Percentiles rank a stretch among this genome's conserved stretches.
Evolutionary conservation across 768 basidiomycete genomes (phyloP).

Genomic region (Omphalotus guepiniiformis): DNA sequence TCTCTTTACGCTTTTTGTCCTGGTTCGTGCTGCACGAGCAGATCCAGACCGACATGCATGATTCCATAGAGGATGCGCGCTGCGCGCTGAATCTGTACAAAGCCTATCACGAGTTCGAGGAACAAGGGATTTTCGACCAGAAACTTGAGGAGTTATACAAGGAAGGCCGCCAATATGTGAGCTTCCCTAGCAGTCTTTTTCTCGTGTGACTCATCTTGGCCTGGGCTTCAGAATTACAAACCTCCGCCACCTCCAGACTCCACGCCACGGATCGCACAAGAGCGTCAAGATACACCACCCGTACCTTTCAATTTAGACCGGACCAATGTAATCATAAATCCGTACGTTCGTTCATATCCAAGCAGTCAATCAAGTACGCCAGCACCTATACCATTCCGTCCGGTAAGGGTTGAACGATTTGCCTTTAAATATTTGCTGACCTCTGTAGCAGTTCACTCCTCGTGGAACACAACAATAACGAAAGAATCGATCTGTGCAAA

Average conservation of each 20-base stretch:
- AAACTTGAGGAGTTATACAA: constrained; percentile 84
- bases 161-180: constrained; percentile 69
- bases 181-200: constrained; percentile 19
- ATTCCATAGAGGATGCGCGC: constrained; percentile 96
- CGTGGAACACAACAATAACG: no score
- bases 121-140: constrained; percentile 72
- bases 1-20: constrained; percentile 88
- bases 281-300: constrained; percentile 8
- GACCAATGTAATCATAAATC: no score
- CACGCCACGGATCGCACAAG: background rate
- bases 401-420: no score
- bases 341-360: no score
- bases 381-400: no score
- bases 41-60: constrained; percentile 93
- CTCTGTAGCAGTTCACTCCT: no score
- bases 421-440: no score
- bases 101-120: constrained; percentile 73
- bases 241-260: constrained; percentile 31
- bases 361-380: no score
- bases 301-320: no score
- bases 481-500: no score
- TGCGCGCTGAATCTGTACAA: constrained; percentile 85
- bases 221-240: constrained; percentile 46
- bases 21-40: constrained; percentile 92
- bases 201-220: background rate